These are phyloP conservation scores for Ophiostoma sp. DNA, from an alignment of 2,329 filamentous ascomycete species.

Conservation along the genomic window DNA sequence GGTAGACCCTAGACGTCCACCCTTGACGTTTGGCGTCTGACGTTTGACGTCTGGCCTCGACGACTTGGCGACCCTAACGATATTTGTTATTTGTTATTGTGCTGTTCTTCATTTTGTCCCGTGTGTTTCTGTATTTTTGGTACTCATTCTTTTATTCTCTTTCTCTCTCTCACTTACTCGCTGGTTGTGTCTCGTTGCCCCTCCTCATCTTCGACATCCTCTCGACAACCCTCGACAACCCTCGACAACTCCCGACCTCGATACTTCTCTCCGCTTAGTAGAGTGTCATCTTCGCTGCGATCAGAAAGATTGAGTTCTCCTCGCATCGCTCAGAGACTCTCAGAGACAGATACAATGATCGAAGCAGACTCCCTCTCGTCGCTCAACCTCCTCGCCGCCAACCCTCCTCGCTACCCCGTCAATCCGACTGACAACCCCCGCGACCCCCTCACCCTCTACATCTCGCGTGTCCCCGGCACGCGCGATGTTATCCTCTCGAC, in stretches of 20 bases:
- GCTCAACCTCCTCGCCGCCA: conserved; percentile 73
- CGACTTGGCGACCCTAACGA: neutral
- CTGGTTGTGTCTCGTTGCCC: neutral
- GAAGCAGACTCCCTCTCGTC: conserved; percentile 79
- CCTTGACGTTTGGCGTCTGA: neutral
- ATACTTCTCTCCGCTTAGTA: neutral
- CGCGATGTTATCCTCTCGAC: conserved; percentile 90
- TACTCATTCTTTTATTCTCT: neutral
- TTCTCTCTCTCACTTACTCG: neutral
- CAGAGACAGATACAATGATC: conserved; percentile 34
- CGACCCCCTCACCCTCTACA: conserved; percentile 77
- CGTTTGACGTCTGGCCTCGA: neutral
- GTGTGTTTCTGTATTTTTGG: neutral
- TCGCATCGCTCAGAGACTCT: neutral
- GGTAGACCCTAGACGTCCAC: neutral
- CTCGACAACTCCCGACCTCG: neutral
- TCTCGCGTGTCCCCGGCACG: conserved; percentile 86
- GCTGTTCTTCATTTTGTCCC: neutral
- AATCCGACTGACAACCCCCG: conserved; percentile 65
- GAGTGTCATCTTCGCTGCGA: neutral
- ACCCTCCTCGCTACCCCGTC: conserved; percentile 79
- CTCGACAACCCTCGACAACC: neutral
- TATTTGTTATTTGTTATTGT: neutral
- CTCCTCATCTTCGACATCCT: neutral
- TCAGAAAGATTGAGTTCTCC: neutral